These are phyloP conservation scores for Juglanconis oblonga DNA, from an alignment of 2,329 filamentous ascomycete genomes.

Conservation along the genomic window DNA sequence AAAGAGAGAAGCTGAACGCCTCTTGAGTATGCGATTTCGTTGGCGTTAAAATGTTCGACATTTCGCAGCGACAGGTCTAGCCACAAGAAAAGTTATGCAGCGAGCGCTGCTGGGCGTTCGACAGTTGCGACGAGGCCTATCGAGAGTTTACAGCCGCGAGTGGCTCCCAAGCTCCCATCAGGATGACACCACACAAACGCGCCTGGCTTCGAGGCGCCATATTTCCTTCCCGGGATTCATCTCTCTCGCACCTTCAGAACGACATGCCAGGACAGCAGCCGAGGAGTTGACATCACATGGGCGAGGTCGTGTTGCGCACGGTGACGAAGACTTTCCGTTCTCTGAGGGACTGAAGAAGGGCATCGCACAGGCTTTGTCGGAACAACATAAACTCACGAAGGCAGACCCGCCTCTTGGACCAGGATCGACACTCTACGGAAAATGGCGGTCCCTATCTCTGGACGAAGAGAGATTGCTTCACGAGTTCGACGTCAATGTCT, in stretches of 20 bases:
- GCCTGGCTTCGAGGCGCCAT: neutral
- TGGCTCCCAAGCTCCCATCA: neutral
- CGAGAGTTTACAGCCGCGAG: neutral
- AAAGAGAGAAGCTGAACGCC: too few species aligned
- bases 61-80: constrained; percentile 5
- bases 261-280: constrained; percentile 11
- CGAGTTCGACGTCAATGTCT: constrained; percentile 23
- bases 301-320: neutral
- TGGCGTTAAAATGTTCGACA: neutral
- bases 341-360: constrained; percentile 11
- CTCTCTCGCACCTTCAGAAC: neutral
- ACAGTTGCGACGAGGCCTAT: constrained; percentile 13
- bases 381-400: neutral
- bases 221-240: constrained; percentile 4
- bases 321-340: constrained; percentile 9
- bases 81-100: constrained; percentile 15
- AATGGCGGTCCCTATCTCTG: constrained; percentile 25
- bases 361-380: constrained; percentile 7
- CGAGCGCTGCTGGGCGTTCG: constrained; percentile 11
- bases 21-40: neutral
- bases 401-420: constrained; percentile 3
- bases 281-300: constrained; percentile 8
- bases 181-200: neutral
- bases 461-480: constrained; percentile 24
- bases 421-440: constrained; percentile 21